phyloP scores from a whole-genome alignment of 140 eudicot genomes.

The Erigeron philadelphicus region DNA sequence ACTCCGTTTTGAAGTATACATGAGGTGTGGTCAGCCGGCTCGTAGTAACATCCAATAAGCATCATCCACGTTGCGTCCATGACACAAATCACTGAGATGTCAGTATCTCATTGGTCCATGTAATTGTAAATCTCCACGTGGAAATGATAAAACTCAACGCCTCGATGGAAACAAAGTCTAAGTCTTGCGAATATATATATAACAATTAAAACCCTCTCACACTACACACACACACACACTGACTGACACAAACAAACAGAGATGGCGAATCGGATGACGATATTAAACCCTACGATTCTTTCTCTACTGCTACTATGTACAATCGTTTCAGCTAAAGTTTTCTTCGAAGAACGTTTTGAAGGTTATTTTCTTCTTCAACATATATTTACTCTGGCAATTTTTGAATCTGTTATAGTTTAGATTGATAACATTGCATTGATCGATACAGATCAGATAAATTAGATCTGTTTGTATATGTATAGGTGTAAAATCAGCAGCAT shows the following conservation, averaged over 20 bases:
- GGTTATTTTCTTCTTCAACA: background rate
- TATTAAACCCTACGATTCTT: background rate
- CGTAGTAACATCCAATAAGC: conserved; percentile 5
- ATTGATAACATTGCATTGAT: too few relatives aligned
- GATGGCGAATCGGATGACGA: too few relatives aligned
- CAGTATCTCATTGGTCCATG: background rate
- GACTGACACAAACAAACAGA: too few relatives aligned
- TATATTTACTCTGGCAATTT: background rate
- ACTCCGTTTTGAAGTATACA: too few relatives aligned
- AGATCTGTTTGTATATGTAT: too few relatives aligned
- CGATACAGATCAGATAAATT: too few relatives aligned
- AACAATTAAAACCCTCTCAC: too few relatives aligned
- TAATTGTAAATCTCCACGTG: background rate
- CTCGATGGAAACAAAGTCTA: too few relatives aligned
- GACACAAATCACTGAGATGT: background rate
- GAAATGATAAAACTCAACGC: background rate
- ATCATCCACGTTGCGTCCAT: background rate
- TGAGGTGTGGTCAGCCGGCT: background rate
- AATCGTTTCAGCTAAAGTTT: conserved; percentile 9
- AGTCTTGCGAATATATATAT: too few relatives aligned
- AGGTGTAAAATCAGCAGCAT: too few relatives aligned
- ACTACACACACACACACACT: too few relatives aligned
- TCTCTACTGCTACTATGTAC: background rate
- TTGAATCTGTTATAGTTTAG: background rate
- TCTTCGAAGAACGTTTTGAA: conserved; percentile 16